These are phyloP conservation scores for Aspergillus fijiensis DNA, from an alignment of 2,329 filamentous ascomycete species.

Conservation along the genomic window DNA sequence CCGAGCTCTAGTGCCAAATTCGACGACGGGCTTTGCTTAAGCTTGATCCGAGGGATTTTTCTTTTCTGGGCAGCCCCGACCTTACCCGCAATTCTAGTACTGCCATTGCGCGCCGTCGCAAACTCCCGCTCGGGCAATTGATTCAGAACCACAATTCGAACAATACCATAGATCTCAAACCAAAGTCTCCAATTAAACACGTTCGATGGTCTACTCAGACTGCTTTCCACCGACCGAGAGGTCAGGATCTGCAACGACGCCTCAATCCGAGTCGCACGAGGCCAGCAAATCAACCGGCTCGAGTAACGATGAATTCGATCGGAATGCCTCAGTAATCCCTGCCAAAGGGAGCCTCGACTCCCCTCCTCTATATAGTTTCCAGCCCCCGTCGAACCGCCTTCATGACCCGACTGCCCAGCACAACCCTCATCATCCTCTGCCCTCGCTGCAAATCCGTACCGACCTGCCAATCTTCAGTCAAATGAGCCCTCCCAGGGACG, in stretches of 20 bases:
- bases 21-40: slow-evolving; percentile 10
- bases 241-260: slow-evolving; percentile 21
- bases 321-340: slow-evolving; percentile 15
- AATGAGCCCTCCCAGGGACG: slow-evolving; percentile 31
- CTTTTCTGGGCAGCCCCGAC: slow-evolving; percentile 12
- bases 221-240: slow-evolving; percentile 25
- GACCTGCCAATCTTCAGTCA: slow-evolving; percentile 29
- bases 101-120: slow-evolving; percentile 2
- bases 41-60: slow-evolving; percentile 15
- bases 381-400: slow-evolving; percentile 9
- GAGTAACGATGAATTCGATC: slow-evolving; percentile 20
- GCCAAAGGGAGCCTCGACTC: slow-evolving; percentile 12
- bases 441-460: slow-evolving; percentile 38
- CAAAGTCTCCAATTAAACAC: slow-evolving; percentile 4
- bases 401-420: slow-evolving; percentile 14
- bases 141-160: background rate
- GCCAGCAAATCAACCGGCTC: slow-evolving; percentile 18
- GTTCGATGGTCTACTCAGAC: slow-evolving; percentile 27
- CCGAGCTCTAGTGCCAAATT: slow-evolving; percentile 7
- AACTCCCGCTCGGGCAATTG: background rate
- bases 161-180: background rate
- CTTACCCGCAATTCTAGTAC: slow-evolving; percentile 12
- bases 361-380: slow-evolving; percentile 10
- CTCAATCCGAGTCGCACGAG: slow-evolving; percentile 21
- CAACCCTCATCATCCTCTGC: slow-evolving; percentile 16